Evolutionary conservation across 495 filamentous ascomycete species (phyloP).

Genomic region (Lasiosphaeriaceae sp.): DNA sequence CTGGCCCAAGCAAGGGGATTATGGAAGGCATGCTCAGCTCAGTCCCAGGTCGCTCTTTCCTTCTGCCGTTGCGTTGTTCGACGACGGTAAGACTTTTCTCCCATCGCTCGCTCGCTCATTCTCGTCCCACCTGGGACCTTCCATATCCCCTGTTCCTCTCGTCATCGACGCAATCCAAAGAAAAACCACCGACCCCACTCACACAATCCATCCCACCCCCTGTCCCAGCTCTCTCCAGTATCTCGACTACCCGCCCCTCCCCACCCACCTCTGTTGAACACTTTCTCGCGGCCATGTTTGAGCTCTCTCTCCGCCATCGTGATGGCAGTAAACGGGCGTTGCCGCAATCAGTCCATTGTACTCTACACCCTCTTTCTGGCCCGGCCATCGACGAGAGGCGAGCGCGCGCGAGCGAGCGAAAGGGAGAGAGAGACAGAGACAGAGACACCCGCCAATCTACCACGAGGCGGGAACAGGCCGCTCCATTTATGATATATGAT

Average conservation of each 20-base stretch:
- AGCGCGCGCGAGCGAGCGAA: not conserved
- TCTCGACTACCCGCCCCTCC: constrained; percentile 16
- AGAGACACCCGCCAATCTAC: not conserved
- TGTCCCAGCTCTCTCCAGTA: not conserved
- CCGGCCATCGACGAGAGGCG: too few relatives aligned
- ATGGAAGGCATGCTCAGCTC: not conserved
- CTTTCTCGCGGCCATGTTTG: not conserved
- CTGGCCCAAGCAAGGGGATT: too few relatives aligned
- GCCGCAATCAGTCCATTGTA: constrained; percentile 1
- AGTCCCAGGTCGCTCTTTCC: not conserved
- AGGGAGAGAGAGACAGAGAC: not conserved
- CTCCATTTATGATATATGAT: constrained; percentile 11
- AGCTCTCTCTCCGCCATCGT: not conserved
- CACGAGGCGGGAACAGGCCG: not conserved
- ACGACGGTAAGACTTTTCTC: not conserved
- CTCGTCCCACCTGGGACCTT: too few relatives aligned
- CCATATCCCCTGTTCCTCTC: too few relatives aligned
- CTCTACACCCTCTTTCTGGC: constrained; percentile 1
- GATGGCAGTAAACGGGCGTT: constrained; percentile 5
- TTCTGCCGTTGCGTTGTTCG: not conserved
- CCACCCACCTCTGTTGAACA: not conserved
- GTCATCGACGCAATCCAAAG: not conserved
- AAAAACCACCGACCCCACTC: not conserved
- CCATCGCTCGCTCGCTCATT: too few relatives aligned
- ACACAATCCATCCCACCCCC: not conserved